Percentiles rank a stretch among this genome's conserved stretches.
Evolutionary conservation across 2,329 filamentous ascomycete genomes (phyloP).

Genomic region (Aspergillus proliferans): DNA sequence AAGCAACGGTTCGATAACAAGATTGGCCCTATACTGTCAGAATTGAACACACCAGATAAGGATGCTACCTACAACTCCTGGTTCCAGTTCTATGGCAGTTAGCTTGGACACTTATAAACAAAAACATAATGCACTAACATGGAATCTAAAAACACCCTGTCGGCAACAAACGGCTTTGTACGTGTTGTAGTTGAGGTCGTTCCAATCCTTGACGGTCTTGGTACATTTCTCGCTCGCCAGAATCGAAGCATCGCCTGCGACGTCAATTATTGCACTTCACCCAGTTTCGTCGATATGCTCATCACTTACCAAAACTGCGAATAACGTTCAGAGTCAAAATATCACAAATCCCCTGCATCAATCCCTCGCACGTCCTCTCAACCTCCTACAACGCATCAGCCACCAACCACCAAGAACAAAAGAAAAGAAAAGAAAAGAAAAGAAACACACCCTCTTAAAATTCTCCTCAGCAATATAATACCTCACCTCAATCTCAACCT

Average conservation of each 20-base stretch:
- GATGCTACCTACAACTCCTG: constrained; percentile 7
- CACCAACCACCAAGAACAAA: background rate
- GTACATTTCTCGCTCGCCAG: constrained; percentile 17
- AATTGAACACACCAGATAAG: background rate
- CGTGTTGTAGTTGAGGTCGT: constrained; percentile 40
- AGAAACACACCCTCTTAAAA: background rate
- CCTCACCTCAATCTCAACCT: constrained; percentile 1
- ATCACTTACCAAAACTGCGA: constrained; percentile 4
- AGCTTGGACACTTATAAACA: constrained; percentile 9
- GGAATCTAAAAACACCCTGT: constrained; percentile 36
- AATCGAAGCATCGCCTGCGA: background rate
- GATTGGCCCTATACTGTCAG: constrained; percentile 16
- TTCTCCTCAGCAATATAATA: background rate
- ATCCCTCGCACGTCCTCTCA: too few species aligned
- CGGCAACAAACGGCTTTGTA: constrained; percentile 54
- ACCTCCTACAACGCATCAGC: too few species aligned
- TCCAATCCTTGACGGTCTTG: constrained; percentile 36
- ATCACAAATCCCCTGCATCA: background rate
- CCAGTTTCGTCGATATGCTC: constrained; percentile 1
- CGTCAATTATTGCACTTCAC: background rate
- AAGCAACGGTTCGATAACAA: background rate
- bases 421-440: background rate
- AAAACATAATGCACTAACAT: background rate
- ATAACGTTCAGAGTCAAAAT: background rate
- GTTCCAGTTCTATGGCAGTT: constrained; percentile 33